phyloP scores from a whole-genome alignment of 2,329 filamentous ascomycete species.

The Trichoderma harzianum region DNA sequence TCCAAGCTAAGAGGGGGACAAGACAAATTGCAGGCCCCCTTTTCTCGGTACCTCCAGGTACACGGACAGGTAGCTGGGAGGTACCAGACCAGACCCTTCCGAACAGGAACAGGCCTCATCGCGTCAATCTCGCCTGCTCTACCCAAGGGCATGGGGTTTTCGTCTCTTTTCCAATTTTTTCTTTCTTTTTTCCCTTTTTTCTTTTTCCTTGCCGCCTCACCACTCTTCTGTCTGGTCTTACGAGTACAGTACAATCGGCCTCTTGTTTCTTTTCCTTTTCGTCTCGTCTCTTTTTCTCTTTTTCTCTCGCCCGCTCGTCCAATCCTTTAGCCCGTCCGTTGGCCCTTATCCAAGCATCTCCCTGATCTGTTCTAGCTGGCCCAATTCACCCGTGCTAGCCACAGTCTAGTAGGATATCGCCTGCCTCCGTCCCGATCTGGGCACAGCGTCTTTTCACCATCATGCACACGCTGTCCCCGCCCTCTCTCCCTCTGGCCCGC shows the following conservation, averaged over 20 bases:
- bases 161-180: not conserved
- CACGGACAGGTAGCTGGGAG: not conserved
- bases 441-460: not conserved
- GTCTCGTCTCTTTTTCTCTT: not conserved
- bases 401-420: not conserved
- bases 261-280: not conserved
- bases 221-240: not conserved
- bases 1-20: not conserved
- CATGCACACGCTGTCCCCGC: constrained; percentile 12
- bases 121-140: constrained; percentile 13
- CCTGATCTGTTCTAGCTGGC: not conserved
- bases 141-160: not conserved
- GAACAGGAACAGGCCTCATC: not conserved
- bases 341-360: not conserved
- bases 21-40: constrained; percentile 14
- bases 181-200: not conserved
- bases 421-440: not conserved
- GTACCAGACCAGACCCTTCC: not conserved
- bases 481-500: not conserved
- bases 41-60: constrained; percentile 8
- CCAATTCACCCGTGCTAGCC: not conserved
- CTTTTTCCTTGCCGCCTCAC: not conserved
- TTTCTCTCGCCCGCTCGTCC: constrained; percentile 1
- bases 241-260: not conserved
- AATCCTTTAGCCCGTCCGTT: constrained; percentile 7